A percentile compares a stretch with the other conserved stretches of the same genome.
Evolutionary conservation across 2,329 filamentous ascomycete species (phyloP).

Genomic region (Chaetomiaceae sp.): DNA sequence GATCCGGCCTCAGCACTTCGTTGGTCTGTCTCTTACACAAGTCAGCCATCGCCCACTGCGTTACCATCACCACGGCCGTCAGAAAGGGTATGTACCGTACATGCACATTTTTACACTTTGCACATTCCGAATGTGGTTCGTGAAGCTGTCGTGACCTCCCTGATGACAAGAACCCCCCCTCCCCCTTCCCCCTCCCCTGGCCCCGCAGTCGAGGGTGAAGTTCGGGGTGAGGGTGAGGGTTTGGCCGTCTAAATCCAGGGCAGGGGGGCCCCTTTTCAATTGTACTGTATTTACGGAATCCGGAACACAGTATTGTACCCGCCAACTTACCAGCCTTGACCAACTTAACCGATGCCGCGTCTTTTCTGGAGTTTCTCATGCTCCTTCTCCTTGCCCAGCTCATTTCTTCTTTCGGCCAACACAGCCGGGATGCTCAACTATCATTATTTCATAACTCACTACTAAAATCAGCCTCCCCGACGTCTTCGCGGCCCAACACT

Average conservation of each 20-base stretch:
- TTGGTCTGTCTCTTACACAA: no score
- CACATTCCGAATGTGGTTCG: no score
- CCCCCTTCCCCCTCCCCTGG: no score
- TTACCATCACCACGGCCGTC: background rate
- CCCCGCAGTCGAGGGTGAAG: conserved; percentile 18
- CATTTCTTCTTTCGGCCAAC: background rate
- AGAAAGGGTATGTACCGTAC: background rate
- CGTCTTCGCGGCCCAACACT: background rate
- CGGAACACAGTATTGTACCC: no score
- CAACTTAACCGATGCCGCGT: conserved; percentile 17
- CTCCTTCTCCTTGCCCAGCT: no score
- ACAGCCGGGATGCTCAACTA: background rate
- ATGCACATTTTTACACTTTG: no score
- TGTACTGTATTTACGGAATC: no score
- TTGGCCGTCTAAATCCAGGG: conserved; percentile 16
- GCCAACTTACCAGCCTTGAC: no score
- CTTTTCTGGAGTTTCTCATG: conserved; percentile 3
- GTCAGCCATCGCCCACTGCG: no score
- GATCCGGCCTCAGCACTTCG: no score
- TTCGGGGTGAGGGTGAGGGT: conserved; percentile 3
- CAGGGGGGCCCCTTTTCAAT: no score
- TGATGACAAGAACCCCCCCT: no score
- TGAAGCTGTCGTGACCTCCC: conserved; percentile 15
- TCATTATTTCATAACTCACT: background rate
- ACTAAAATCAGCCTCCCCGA: background rate